Evolutionary conservation across 2,329 filamentous ascomycete species (phyloP), one percentile per base, ranked within the genome.

Genomic region (Myotisia sp.): DNA sequence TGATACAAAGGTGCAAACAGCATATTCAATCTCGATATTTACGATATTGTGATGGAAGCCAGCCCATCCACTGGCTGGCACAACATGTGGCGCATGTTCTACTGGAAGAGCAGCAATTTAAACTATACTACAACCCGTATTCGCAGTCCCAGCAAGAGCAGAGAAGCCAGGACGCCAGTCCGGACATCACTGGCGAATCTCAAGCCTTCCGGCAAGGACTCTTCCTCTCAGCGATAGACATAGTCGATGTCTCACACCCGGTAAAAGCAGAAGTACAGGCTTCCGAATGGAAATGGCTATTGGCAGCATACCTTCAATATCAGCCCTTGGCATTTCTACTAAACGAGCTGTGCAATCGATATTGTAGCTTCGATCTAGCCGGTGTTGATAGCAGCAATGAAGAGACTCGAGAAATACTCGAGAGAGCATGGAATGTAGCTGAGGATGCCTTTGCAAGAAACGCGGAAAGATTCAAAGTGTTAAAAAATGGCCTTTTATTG

Each of bases 101-200:
- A 41, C 70, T 80, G 59, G 71, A 72, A 39, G 83, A 83, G 55
- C 76, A 82, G 66, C 79, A 73, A 55, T 63, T 84, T 19, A 67
- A 82, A 37, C 66, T 79, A 2, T 77, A 83, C 47, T n/a, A n/a
- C n/a, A n/a, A n/a, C n/a, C 72, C 82, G 42, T 75, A 76, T 67
- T 79, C 24, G 44, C 49, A 26, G 42, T 6, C 6, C 12, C 16
- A 18, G 17, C 44, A 68, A 71, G n/a, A n/a, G n/a, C n/a, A n/a
- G n/a, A n/a, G n/a, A n/a, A n/a, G n/a, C n/a, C n/a, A n/a, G n/a
- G n/a, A n/a, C n/a, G n/a, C n/a, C n/a, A n/a, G n/a, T n/a, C 70
- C 74, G 30, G 67, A 70, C 6, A 69, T 70, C 37, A 68, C 79
- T 38, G 70, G 71, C 38, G n/a, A n/a, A n/a, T n/a, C n/a, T n/a